Evolutionary conservation across 805 yeast species (phyloP).

Genomic region (Sugiyamaella valdiviana): DNA sequence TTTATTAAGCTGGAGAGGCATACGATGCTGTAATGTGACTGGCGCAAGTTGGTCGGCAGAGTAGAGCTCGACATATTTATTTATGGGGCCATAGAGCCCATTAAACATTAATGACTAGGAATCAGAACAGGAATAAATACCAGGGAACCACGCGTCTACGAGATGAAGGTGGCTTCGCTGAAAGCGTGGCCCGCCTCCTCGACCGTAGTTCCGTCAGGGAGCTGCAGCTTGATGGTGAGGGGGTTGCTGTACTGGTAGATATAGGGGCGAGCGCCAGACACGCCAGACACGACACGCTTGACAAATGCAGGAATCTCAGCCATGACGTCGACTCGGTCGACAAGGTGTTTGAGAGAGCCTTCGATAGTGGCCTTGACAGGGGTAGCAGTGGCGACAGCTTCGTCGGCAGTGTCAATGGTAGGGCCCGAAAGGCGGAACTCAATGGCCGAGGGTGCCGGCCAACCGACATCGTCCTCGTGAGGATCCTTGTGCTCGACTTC

Average conservation of each 20-base stretch:
- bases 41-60: too few relatives aligned
- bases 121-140: background rate
- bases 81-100: background rate
- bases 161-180: slow-evolving; percentile 77
- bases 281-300: slow-evolving; percentile 86
- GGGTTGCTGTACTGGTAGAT: slow-evolving; percentile 85
- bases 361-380: slow-evolving; percentile 43
- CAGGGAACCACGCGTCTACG: slow-evolving; percentile 21
- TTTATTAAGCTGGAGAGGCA: too few relatives aligned
- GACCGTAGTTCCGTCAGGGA: slow-evolving; percentile 35
- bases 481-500: slow-evolving; percentile 52
- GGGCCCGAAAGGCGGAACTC: slow-evolving; percentile 52
- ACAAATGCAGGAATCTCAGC: slow-evolving; percentile 92
- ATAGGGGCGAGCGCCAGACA: slow-evolving; percentile 94
- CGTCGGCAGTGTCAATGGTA: slow-evolving; percentile 40
- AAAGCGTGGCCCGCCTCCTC: slow-evolving; percentile 61
- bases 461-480: slow-evolving; percentile 61
- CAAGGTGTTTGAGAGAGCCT: slow-evolving; percentile 57
- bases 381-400: slow-evolving; percentile 31
- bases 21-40: too few relatives aligned
- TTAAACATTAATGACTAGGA: background rate
- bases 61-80: background rate
- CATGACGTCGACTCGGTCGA: slow-evolving; percentile 96
- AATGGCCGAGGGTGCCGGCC: slow-evolving; percentile 78
- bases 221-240: slow-evolving; percentile 41